A percentile compares a stretch with the other conserved stretches of the same genome.
Conservation (phyloP, 768 basidiomycete species). For the Coprinellus micaceus region DNA sequence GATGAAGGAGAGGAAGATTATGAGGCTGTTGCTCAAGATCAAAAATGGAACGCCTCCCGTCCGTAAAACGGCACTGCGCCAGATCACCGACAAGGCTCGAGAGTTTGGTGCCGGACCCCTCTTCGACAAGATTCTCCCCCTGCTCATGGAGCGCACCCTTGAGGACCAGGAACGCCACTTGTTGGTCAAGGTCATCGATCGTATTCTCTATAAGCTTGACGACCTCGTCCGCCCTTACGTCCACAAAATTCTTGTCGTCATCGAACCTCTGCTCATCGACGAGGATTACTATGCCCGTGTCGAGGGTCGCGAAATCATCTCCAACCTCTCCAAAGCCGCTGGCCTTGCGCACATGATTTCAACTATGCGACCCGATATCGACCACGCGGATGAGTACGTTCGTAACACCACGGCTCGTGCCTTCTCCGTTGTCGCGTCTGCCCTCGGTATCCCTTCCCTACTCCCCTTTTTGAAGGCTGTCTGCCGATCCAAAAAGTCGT, state of each 20-base stretch:
- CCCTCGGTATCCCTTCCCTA: slow-evolving; percentile 94
- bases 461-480: slow-evolving; percentile 98
- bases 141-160: slow-evolving; percentile 96
- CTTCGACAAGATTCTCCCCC: slow-evolving; percentile 96
- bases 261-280: slow-evolving; percentile 97
- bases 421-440: slow-evolving; percentile 97
- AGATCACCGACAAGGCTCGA: slow-evolving; percentile 98
- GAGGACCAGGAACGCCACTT: slow-evolving; percentile 99
- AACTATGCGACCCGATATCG: slow-evolving; percentile 99
- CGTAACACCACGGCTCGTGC: slow-evolving; percentile 98
- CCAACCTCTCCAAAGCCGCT: slow-evolving; percentile 96
- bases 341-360: slow-evolving; percentile 99
- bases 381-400: slow-evolving; percentile 98
- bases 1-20: slow-evolving; percentile 99
- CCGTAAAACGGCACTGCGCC: slow-evolving; percentile 93
- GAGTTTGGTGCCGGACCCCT: slow-evolving; percentile 97
- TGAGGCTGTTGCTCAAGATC: slow-evolving; percentile 96
- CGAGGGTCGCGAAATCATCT: slow-evolving; percentile 98
- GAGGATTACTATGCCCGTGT: slow-evolving; percentile 96
- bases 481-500: slow-evolving; percentile 97
- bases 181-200: slow-evolving; percentile 98
- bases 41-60: slow-evolving; percentile 99
- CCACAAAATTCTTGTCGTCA: slow-evolving; percentile 99
- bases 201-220: slow-evolving; percentile 97
- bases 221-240: slow-evolving; percentile 98